Base-by-base conservation (phyloP, 441 rosid genomes). In the Arabidopsis hybrid region DNA sequence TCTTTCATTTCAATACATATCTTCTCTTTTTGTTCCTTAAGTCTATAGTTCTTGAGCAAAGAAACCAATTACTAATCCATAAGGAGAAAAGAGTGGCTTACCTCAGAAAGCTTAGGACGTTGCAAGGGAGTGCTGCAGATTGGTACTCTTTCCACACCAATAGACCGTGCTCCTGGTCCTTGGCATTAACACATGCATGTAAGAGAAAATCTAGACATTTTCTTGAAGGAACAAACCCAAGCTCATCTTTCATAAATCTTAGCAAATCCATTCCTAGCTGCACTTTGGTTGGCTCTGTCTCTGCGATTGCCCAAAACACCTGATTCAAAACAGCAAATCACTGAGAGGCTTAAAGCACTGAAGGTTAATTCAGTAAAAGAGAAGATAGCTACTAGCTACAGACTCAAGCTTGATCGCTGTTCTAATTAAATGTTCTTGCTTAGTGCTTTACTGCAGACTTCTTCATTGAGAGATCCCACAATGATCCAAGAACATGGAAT, bases 181-280 rank as follows among this genome's bases (percentile, higher is more conserved):
- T 88, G 11, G 91, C 89, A 49, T 71, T 85, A 31, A 74, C 81
- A 67, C 97, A 95, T 35, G 93, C 88, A 52, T 72, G 73, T 17
- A 92, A 90, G 65, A 92, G 93, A 86, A 89, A 89, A 75, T 95
- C 98, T 0, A 92, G 88, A 73, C 90, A 75, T 73, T 80, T 91
- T 69, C 95, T 81, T 35, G 96, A 80, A 38, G 92, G 97, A 57
- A 67, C 62, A 65, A 89, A 49, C 75, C 85, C 85, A 59, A 92
- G 69, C 66, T 95, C 92, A 12, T 85, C 77, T 80, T 89, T 91
- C 38, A 88, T 70, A n/a, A 70, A 83, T 68, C 65, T 79, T 67
- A 92, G 83, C 86, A 95, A 80, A 79, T 83, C 85, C 68, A 92
- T 31, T 58, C 95, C 98, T 43, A 83, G 72, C 74, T 80, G 79